A percentile compares a stretch with the other conserved stretches of the same genome.
Evolutionary conservation across 176 grass and related monocot genomes (phyloP).

Genomic region (Hyparrhenia diplandra): DNA sequence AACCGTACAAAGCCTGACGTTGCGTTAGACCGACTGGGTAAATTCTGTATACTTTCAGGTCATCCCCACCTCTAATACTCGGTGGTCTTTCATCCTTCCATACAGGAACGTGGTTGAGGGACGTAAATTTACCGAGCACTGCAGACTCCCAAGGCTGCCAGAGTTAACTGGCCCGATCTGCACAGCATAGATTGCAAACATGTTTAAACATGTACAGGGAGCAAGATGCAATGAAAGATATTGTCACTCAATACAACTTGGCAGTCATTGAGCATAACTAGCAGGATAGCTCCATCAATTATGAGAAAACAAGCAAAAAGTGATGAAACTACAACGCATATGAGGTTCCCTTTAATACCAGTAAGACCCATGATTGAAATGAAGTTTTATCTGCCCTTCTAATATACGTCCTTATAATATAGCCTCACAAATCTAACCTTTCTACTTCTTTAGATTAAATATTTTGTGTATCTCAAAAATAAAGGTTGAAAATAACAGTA

Average conservation of each 20-base stretch:
- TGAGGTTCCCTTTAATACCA: background rate
- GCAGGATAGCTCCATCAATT: background rate
- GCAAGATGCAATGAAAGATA: background rate
- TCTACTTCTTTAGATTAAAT: background rate
- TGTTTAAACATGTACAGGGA: background rate
- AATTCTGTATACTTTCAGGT: slow-evolving; percentile 76
- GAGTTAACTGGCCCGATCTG: slow-evolving; percentile 63
- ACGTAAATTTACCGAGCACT: slow-evolving; percentile 62
- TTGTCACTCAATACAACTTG: background rate
- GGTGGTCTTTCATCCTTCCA: slow-evolving; percentile 90
- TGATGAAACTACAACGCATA: background rate
- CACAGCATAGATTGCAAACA: background rate
- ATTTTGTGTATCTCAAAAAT: background rate
- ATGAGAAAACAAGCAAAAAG: background rate
- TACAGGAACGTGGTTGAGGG: slow-evolving; percentile 64
- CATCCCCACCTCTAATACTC: slow-evolving; percentile 61
- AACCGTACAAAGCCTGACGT: slow-evolving; percentile 69
- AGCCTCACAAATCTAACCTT: background rate
- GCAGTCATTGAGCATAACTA: background rate
- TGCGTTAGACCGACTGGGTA: slow-evolving; percentile 73
- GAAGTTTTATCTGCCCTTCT: background rate
- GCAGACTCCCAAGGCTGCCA: slow-evolving; percentile 50
- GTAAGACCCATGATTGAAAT: background rate
- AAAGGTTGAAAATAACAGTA: background rate
- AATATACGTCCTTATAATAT: background rate